Evolutionary conservation across 208 protist genomes (phyloP).

Genomic region (Leishmania tarentolae): DNA sequence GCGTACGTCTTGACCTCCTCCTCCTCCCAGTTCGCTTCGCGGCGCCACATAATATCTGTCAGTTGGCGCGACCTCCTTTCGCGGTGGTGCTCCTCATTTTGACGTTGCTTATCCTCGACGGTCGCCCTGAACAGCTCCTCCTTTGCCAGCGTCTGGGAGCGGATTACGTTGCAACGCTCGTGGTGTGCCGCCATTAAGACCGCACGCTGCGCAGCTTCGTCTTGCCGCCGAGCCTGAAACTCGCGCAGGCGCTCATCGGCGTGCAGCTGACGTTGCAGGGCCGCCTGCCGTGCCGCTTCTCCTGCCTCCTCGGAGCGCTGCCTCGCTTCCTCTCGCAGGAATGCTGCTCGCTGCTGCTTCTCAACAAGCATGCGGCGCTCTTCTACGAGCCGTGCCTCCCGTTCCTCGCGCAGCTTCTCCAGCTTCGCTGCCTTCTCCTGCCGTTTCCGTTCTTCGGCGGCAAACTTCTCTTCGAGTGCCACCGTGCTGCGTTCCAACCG

Average conservation of each 20-base stretch:
- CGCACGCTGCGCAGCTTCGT: slow-evolving; percentile 34
- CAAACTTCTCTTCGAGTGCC: slow-evolving; percentile 45
- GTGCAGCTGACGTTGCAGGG: slow-evolving; percentile 54
- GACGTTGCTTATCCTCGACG: slow-evolving; percentile 28
- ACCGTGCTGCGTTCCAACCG: slow-evolving; percentile 56
- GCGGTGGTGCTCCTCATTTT: slow-evolving; percentile 45
- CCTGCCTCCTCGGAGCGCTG: slow-evolving; percentile 54
- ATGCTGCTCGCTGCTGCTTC: slow-evolving; percentile 46
- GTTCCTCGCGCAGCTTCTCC: slow-evolving; percentile 34
- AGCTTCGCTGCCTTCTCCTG: slow-evolving; percentile 60
- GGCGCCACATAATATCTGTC: slow-evolving; percentile 38
- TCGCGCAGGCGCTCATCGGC: slow-evolving; percentile 53
- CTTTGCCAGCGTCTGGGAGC: slow-evolving; percentile 33
- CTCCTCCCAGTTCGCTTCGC: slow-evolving; percentile 65
- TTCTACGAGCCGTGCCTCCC: slow-evolving; percentile 36
- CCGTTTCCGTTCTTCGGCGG: slow-evolving; percentile 39
- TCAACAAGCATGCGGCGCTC: slow-evolving; percentile 44
- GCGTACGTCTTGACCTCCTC: slow-evolving; percentile 59
- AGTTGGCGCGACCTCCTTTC: slow-evolving; percentile 36
- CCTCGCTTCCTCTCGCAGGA: slow-evolving; percentile 50
- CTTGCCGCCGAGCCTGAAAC: slow-evolving; percentile 48
- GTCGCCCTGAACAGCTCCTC: slow-evolving; percentile 37
- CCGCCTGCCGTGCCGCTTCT: slow-evolving; percentile 45
- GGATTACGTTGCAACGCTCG: slow-evolving; percentile 39
- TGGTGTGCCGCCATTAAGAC: slow-evolving; percentile 47